A percentile compares a stretch with the other conserved stretches of the same genome.
These are phyloP conservation scores for Tolypocladium endophyticum DNA, from an alignment of 2,329 filamentous ascomycete species.

Conservation along the genomic window DNA sequence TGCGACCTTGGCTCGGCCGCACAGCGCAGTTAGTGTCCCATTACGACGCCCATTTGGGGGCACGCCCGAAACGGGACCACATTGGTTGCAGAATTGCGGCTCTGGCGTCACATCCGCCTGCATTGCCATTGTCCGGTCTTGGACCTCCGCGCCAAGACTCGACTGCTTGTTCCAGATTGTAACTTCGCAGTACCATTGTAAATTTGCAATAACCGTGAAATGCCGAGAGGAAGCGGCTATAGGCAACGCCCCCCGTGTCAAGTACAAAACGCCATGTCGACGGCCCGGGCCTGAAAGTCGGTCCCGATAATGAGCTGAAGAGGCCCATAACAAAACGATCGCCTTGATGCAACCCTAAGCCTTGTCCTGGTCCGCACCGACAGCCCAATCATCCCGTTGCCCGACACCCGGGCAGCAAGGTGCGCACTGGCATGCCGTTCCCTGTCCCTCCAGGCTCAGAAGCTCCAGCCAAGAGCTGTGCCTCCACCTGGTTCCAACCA, in stretches of 20 bases:
- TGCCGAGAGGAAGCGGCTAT: neutral
- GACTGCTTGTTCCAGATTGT: neutral
- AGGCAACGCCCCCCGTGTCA: neutral
- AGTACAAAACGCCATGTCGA: neutral
- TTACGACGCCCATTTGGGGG: neutral
- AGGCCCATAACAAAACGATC: neutral
- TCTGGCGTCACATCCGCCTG: neutral
- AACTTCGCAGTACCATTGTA: neutral
- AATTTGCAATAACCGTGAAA: neutral
- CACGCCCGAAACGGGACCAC: neutral
- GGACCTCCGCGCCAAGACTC: neutral
- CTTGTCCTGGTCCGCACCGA: neutral
- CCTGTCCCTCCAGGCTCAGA: neutral
- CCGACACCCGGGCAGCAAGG: neutral
- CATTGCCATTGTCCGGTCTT: neutral
- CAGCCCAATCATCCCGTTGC: neutral
- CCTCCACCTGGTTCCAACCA: neutral
- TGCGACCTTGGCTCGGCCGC: too few species aligned
- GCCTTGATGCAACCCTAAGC: neutral
- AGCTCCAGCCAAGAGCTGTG: neutral
- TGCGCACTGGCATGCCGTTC: neutral
- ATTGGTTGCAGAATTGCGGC: neutral
- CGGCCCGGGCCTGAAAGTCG: neutral
- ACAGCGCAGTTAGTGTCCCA: neutral
- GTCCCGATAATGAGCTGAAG: neutral